Conservation (phyloP, 306 rosid species). For the Trifolium repens region DNA sequence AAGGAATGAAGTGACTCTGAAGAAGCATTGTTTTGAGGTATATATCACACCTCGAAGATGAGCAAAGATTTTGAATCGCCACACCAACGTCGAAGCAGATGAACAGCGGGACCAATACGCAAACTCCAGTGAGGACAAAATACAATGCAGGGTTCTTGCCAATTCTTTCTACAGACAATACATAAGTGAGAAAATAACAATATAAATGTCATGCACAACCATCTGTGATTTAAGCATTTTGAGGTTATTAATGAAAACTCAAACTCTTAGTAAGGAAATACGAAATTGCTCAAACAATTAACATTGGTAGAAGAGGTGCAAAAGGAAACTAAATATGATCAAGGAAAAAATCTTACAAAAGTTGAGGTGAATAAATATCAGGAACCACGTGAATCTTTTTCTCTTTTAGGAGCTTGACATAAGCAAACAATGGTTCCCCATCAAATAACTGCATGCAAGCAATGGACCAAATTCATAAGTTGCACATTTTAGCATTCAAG, state of each 20-base stretch:
- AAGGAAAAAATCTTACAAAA: conserved; percentile 59
- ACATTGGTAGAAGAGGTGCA: background rate
- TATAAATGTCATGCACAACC: background rate
- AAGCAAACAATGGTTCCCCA: conserved; percentile 75
- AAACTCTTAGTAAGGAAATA: too few relatives aligned
- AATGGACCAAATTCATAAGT: conserved; percentile 30
- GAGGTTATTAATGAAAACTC: conserved; percentile 26
- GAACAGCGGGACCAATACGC: conserved; percentile 87
- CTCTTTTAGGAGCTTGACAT: conserved; percentile 62
- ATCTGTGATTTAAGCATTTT: conserved; percentile 10
- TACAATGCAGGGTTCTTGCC: conserved; percentile 90
- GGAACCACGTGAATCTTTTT: conserved; percentile 75
- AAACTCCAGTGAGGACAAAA: conserved; percentile 86
- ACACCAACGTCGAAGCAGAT: conserved; percentile 77
- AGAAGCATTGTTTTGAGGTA: conserved; percentile 7
- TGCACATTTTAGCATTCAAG: conserved; percentile 37
- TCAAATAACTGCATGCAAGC: conserved; percentile 66
- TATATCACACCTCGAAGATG: conserved; percentile 70
- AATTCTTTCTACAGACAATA: conserved; percentile 58
- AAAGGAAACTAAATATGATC: background rate
- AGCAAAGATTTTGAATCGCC: conserved; percentile 79
- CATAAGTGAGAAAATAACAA: conserved; percentile 35
- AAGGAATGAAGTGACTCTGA: conserved; percentile 11
- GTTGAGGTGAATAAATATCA: conserved; percentile 60
- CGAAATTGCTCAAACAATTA: conserved; percentile 1